Conservation (phyloP, 2,329 filamentous ascomycete genomes). For the Onygena corvina region DNA sequence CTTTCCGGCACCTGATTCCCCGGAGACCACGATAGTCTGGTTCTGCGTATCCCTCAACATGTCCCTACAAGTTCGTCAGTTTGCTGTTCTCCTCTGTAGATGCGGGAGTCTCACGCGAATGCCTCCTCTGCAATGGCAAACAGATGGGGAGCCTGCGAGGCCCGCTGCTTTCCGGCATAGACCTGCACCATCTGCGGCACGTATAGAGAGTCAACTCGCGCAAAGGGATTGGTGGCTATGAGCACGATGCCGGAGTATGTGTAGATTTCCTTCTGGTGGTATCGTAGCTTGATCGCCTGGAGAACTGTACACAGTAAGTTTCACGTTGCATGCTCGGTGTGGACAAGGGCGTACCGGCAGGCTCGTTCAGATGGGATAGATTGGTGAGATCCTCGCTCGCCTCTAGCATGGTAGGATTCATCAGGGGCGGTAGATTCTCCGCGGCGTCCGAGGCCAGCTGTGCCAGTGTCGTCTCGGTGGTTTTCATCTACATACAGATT, state of each 20-base stretch:
- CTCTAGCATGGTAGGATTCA: conserved; percentile 97
- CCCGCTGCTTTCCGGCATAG: conserved; percentile 91
- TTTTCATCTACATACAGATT: conserved; percentile 51
- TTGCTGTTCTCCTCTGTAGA: neutral
- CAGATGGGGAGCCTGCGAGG: conserved; percentile 91
- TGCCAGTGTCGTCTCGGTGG: conserved; percentile 61
- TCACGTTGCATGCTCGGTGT: neutral
- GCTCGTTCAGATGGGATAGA: conserved; percentile 93
- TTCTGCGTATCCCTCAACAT: conserved; percentile 95
- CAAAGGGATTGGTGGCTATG: conserved; percentile 97
- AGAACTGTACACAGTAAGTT: conserved; percentile 50
- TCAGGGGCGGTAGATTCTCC: conserved; percentile 72
- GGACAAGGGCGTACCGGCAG: conserved; percentile 57
- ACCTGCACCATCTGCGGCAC: conserved; percentile 99
- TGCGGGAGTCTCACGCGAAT: conserved; percentile 58
- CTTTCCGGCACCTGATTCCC: conserved; percentile 96
- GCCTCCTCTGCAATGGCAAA: conserved; percentile 98
- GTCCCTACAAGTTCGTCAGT: conserved; percentile 47
- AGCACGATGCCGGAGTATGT: conserved; percentile 98
- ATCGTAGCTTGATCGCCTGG: conserved; percentile 93
- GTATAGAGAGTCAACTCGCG: conserved; percentile 92
- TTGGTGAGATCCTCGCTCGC: conserved; percentile 97
- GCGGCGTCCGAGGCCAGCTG: conserved; percentile 68
- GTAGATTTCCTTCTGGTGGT: conserved; percentile 98
- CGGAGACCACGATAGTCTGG: conserved; percentile 97